Base-by-base conservation (phyloP, 176 grass and related monocot species). In the Poa pratensis region DNA sequence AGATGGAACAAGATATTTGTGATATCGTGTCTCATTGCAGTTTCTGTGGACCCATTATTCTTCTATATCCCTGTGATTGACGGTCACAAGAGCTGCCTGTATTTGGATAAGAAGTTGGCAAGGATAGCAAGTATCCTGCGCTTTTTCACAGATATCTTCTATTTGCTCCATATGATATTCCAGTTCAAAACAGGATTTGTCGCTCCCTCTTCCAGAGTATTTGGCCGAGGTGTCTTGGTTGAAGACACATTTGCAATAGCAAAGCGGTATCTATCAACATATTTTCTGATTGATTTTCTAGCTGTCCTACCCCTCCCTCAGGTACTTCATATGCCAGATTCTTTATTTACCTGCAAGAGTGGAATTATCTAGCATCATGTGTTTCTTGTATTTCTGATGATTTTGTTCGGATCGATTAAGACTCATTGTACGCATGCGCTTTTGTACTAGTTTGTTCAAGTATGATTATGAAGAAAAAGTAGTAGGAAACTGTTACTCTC, bases 1-100 rank as follows among this genome's bases (percentile, higher is more conserved):
- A 91, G 88, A 88, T 99, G 96, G 96, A 99, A 99, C 81, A 99
- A 92, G 86, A 94, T 99, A 86, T 96, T 99, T 78, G 85, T 99
- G 73, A 88, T 99, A 89, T 94, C 96, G 70, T 96, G 96, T 82
- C 81, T 99, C 62, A 50, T 91, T 83, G 88, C 96, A 66, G 88
- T 94, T 64, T 99, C 92, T 72, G 90, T 98, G 61, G 93, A 98
- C 34, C 93, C 96, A 40, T 88, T 98, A 68, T 98, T 96, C 88
- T 92, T 99, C 45, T 99, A 94, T 75, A 89, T 99, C 80, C 93
- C 96, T 19, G 75, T 94, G 73, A 89, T 99, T 23, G 60, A 94
- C 27, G 73, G 73, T 70, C 50, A 62, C 3, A 83, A 90, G 0
- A 65, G 63, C 20, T 99, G 96, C 80, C 42, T 99, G 37, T 85